Base-by-base conservation (phyloP, 208 protist species). In the Trypanosoma platydactyli region DNA sequence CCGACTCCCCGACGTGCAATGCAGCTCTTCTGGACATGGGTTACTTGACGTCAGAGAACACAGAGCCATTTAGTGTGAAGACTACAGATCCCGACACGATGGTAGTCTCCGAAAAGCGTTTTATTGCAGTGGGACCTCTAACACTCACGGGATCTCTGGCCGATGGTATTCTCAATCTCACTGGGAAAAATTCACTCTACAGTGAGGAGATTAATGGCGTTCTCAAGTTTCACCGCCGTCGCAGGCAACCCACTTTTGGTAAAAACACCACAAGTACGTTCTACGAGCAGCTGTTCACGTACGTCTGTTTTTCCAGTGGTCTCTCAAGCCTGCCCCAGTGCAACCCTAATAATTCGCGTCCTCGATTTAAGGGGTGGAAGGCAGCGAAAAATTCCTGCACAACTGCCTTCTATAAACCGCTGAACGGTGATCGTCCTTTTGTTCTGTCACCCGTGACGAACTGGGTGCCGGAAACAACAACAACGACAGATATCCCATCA, bases 291-390 rank as follows among this genome's bases (percentile, higher is more conserved):
- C 11, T 51, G 12, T 72, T 79, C 46, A 18, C 79, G 29, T 76
- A 83, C 46, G 64, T 79, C 24, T 79, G 77, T 42, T 73, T 83
- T 50, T 76, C 72, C 2, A 68, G 44, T 50, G 38, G 59, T 1
- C 41, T 40, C 33, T 57, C 49, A 45, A 69, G 27, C n/a, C 44
- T 79, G 41, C 29, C 55, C 46, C 38, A 53, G 22, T 35, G 60
- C 56, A 22, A 64, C 40, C 24, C 35, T 45, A n/a, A 52, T 33
- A 0, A 33, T 27, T 40, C 38, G 5, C 4, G n/a, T 41, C 25
- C 20, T 5, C 12, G 0, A 22, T 25, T 20, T 15, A 25, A 56
- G 29, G 25, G 18, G 18, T 18, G 13, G 18, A 53, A 71, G 38
- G 9, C 4, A 22, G 11, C 27, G 16, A 49, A 50, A 45, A 13